A percentile compares a stretch with the other conserved stretches of the same genome.
Conservation (phyloP, 1,139 yeast species). For the Nakaseomyces glabratus region DNA sequence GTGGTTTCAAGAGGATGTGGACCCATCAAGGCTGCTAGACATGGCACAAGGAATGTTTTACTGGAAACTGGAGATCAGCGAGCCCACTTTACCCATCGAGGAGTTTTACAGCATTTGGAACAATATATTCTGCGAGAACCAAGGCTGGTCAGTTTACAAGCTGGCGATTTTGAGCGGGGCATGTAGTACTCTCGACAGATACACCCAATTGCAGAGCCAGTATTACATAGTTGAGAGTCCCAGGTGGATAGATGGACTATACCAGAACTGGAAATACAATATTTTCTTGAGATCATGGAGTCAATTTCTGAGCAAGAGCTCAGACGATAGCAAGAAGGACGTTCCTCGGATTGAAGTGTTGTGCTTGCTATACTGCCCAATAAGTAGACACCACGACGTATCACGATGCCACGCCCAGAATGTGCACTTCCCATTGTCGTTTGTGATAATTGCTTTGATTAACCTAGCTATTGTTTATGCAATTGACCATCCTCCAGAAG, state of each 20-base stretch:
- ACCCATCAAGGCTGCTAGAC: conserved; percentile 16
- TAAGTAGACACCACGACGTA: conserved; percentile 1
- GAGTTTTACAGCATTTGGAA: conserved; percentile 24
- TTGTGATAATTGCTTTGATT: conserved; percentile 3
- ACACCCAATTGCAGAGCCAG: conserved; percentile 14
- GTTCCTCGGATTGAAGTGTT: conserved; percentile 3
- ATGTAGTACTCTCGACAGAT: conserved; percentile 16
- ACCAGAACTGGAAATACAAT: conserved; percentile 18
- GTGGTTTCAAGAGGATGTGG: conserved; percentile 10
- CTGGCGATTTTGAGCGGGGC: conserved; percentile 24
- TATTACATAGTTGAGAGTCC: conserved; percentile 21
- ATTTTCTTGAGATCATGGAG: conserved; percentile 21
- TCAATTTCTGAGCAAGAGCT: conserved; percentile 10
- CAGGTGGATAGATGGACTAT: conserved; percentile 12
- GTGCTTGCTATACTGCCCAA: conserved; percentile 4
- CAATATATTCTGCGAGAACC: conserved; percentile 11
- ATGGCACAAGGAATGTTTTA: conserved; percentile 19
- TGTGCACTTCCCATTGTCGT: conserved; percentile 1
- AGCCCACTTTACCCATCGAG: conserved; percentile 20
- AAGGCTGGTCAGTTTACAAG: conserved; percentile 19
- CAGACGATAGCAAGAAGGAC: conserved; percentile 4
- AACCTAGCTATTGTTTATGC: conserved; percentile 2
- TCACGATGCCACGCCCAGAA: not conserved
- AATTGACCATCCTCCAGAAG: conserved; percentile 6
- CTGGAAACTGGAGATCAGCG: conserved; percentile 29